Evolutionary conservation across 208 protist species (phyloP), one percentile per base, ranked within the genome.

Genomic region (Acanthamoeba rhysodes): DNA sequence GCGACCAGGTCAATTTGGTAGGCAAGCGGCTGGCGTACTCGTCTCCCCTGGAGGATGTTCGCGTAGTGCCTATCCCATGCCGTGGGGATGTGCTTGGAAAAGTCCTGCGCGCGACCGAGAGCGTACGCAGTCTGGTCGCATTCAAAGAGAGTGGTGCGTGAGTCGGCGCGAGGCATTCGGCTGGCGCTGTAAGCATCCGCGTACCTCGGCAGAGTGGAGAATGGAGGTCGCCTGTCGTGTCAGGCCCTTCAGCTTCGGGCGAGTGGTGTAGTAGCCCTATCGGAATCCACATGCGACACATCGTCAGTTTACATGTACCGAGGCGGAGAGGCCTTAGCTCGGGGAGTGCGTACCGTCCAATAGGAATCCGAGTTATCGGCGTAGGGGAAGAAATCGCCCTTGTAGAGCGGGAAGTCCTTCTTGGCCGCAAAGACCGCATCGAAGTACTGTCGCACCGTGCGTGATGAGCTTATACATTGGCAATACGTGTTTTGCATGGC

Each of bases 381-480:
- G 72, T 98, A 98, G 20, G 96, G 97, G 20, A 98, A 96, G 72
- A 98, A 98, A 76, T 98, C 97, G 55, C 90, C 64, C 64, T 93
- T 57, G 74, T 97, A 97, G 32, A 97, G 53, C 18, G 88, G 78
- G 45, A 97, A 95, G 7, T 95, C 66, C 6, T 45, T 85, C 7
- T 97, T 22, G n/a, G 76, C 84, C n/a, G 90, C 41, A 10, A 72
- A 27, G 1, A 96, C 53, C 7, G 95, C 94, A 14, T 62, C 41
- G 95, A 98, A 97, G 72, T 97, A 98, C n/a, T 97, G 80, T 14
- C 45, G 96, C 96, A 45, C 66, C 64, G 64, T 88, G 48, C 12
- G 14, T 53, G 48, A 53, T 53, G 48, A 53, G 48, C 0, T 53
- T 53, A 16, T 53, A 14, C 48, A 53, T 53, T 53, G 12, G 16